These are phyloP conservation scores for Salix udensis DNA, from an alignment of 345 rosid species.

Conservation along the genomic window DNA sequence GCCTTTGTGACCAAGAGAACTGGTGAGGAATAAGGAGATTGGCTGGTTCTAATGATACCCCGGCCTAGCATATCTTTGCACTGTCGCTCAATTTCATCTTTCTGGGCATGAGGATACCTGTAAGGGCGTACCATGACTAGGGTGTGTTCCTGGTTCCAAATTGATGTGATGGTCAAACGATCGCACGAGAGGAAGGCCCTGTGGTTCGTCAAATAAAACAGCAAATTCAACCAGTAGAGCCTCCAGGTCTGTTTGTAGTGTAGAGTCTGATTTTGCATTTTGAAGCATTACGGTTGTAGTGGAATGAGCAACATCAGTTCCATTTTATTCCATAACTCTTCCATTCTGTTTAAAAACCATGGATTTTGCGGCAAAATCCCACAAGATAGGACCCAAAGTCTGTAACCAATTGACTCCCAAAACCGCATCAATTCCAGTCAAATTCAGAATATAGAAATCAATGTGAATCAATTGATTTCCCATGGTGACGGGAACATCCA, in stretches of 20 bases:
- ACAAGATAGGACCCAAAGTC: neutral
- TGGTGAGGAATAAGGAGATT: neutral
- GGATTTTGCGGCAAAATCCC: neutral
- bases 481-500: no score
- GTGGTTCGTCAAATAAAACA: no score
- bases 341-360: neutral
- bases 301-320: no score
- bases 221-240: no score
- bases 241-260: no score
- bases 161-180: no score
- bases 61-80: neutral
- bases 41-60: neutral
- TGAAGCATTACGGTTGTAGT: no score
- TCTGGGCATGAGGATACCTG: neutral
- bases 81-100: neutral
- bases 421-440: neutral
- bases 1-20: neutral
- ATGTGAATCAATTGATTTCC: no score
- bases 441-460: neutral
- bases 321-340: no score
- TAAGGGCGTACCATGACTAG: neutral
- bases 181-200: no score
- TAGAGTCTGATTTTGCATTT: no score
- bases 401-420: neutral
- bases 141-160: neutral